Conservation (phyloP, 306 rosid species). For the Dryas alaskensis region DNA sequence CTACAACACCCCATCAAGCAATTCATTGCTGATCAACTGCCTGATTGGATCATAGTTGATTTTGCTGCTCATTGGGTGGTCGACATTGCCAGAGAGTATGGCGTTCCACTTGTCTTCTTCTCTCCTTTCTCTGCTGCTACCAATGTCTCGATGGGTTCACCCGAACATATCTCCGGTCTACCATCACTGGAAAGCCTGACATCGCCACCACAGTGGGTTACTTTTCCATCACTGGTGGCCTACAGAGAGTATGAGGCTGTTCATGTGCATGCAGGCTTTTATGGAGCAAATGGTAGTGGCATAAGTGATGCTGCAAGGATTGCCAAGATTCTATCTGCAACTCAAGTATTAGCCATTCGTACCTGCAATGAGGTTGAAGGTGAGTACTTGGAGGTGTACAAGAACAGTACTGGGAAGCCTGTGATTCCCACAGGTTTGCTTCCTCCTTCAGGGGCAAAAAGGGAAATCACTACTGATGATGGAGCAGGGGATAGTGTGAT, state of each 20-base stretch:
- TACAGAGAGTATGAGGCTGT: not conserved
- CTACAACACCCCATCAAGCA: slow-evolving; percentile 7
- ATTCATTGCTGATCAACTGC: slow-evolving; percentile 11
- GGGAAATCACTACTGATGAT: not conserved
- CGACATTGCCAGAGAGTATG: not conserved
- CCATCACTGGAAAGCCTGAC: not conserved
- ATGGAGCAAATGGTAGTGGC: not conserved
- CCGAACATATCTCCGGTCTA: not conserved
- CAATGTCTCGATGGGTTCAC: not conserved
- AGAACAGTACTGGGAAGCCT: slow-evolving; percentile 11
- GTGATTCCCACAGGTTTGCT: slow-evolving; percentile 44
- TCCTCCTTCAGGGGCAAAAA: slow-evolving; percentile 13
- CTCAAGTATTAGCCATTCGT: slow-evolving; percentile 15
- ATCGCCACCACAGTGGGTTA: not conserved
- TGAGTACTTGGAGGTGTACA: slow-evolving; percentile 20
- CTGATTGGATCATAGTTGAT: slow-evolving; percentile 23
- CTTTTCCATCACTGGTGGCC: not conserved
- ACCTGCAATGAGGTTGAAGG: slow-evolving; percentile 35
- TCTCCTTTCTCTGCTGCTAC: not conserved
- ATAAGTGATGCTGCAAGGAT: not conserved
- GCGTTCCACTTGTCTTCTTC: slow-evolving; percentile 8
- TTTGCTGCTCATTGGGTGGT: not conserved
- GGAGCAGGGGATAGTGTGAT: not conserved
- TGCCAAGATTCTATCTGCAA: not conserved
- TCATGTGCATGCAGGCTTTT: not conserved